These are phyloP conservation scores for Haematococcus sp. DNA, from an alignment of 139 green algal genomes.

Conservation along the genomic window DNA sequence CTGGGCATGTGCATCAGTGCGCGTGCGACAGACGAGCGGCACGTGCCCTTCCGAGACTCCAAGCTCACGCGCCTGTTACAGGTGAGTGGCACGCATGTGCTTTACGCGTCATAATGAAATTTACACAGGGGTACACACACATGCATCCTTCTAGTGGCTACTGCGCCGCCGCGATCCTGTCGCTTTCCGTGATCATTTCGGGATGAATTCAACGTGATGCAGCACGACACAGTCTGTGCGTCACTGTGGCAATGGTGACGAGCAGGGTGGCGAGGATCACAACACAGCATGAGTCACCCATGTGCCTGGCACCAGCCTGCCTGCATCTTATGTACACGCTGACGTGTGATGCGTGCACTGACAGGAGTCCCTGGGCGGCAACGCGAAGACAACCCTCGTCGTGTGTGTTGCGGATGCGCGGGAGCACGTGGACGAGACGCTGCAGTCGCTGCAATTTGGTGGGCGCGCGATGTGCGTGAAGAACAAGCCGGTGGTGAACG, in stretches of 20 bases:
- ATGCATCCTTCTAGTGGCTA: too few relatives aligned
- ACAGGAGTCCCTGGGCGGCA: conserved; percentile 78
- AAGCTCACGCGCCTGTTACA: conserved; percentile 81
- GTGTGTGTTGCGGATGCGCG: conserved; percentile 52
- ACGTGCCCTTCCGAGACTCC: conserved; percentile 79
- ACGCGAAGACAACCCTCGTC: conserved; percentile 86
- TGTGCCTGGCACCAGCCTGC: too few relatives aligned
- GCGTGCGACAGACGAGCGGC: conserved; percentile 27
- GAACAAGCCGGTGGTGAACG: conserved; percentile 63
- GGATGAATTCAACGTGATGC: too few relatives aligned
- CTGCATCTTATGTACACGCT: too few relatives aligned
- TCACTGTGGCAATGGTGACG: not conserved
- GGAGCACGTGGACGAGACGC: conserved; percentile 75
- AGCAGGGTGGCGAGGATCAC: too few relatives aligned
- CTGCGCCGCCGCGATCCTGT: too few relatives aligned
- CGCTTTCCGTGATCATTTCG: not conserved
- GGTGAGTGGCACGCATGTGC: conserved; percentile 27
- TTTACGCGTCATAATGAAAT: too few relatives aligned
- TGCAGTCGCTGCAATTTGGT: conserved; percentile 80
- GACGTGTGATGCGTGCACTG: not conserved
- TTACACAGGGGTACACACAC: too few relatives aligned
- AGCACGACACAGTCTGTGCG: not conserved
- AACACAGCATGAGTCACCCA: too few relatives aligned
- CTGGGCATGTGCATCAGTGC: conserved; percentile 68
- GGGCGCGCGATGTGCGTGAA: conserved; percentile 73